A percentile compares a stretch with the other conserved stretches of the same genome.
Conservation (phyloP, 768 basidiomycete genomes). For the Serpula lacrymans region DNA sequence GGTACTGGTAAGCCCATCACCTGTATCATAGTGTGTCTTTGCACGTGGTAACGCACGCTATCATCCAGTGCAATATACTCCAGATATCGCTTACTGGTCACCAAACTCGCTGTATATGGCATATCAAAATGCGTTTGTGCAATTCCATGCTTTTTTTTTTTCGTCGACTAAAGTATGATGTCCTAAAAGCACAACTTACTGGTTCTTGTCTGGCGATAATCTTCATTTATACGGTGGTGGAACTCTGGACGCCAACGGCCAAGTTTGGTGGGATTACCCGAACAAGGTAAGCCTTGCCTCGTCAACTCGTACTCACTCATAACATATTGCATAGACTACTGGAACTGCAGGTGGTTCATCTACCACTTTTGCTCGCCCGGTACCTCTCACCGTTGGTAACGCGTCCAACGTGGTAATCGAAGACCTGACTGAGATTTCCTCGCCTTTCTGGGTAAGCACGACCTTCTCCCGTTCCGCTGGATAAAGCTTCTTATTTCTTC, state of each 20-base stretch:
- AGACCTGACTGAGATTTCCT: slow-evolving; percentile 30
- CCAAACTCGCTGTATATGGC: slow-evolving; percentile 25
- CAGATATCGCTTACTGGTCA: slow-evolving; percentile 30
- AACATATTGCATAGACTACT: too few species aligned
- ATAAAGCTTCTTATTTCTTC: too few species aligned
- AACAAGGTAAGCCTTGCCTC: background rate
- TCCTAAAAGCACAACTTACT: slow-evolving; percentile 15
- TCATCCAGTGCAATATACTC: slow-evolving; percentile 15
- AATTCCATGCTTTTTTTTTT: background rate
- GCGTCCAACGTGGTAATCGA: slow-evolving; percentile 35
- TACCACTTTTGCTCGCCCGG: slow-evolving; percentile 37
- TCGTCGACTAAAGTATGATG: background rate
- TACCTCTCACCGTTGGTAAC: slow-evolving; percentile 39
- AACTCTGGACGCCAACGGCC: slow-evolving; percentile 32
- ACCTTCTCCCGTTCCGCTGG: too few species aligned
- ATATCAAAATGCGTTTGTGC: slow-evolving; percentile 18
- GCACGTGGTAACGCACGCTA: slow-evolving; percentile 14
- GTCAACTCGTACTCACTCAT: too few species aligned
- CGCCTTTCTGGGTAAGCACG: slow-evolving; percentile 43
- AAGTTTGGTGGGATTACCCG: slow-evolving; percentile 18
- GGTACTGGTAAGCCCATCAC: slow-evolving; percentile 14
- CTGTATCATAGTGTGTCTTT: slow-evolving; percentile 10
- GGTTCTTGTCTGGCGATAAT: slow-evolving; percentile 11
- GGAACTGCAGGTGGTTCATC: slow-evolving; percentile 41
- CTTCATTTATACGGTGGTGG: slow-evolving; percentile 23